Evolutionary conservation across 371 early-diverging fungal genomes (phyloP).

Genomic region (Mortierella sp.): DNA sequence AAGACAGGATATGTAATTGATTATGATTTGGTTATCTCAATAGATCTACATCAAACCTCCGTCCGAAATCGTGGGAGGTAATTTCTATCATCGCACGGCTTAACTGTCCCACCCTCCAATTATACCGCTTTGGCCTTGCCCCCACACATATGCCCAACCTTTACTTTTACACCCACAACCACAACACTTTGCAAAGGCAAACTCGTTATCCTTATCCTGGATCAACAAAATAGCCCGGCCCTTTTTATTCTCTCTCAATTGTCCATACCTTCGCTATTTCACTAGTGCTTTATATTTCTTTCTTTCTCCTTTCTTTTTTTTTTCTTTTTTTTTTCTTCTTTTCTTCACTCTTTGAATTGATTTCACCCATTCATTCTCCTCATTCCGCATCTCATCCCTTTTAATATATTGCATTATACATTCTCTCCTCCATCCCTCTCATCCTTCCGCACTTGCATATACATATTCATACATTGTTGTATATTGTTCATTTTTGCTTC

Average conservation of each 20-base stretch:
- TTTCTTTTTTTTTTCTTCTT: conserved; percentile 15
- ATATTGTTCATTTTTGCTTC: conserved; percentile 7
- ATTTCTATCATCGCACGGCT: conserved; percentile 1
- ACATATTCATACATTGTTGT: background rate
- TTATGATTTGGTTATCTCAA: conserved; percentile 1
- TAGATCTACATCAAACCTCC: background rate
- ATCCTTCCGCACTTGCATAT: background rate
- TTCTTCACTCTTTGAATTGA: background rate
- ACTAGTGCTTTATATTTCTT: conserved; percentile 4
- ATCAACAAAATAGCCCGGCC: background rate
- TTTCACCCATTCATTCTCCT: background rate
- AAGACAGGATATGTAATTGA: conserved; percentile 1
- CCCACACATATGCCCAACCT: conserved; percentile 7
- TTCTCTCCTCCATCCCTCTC: background rate
- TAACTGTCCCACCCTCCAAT: background rate
- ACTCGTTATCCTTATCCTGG: conserved; percentile 1
- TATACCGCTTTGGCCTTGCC: conserved; percentile 9
- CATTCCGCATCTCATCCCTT: conserved; percentile 5
- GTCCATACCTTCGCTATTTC: background rate
- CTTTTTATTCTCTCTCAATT: background rate
- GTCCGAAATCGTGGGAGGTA: conserved; percentile 2
- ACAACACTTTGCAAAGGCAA: background rate
- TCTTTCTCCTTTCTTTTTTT: background rate
- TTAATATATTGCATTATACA: conserved; percentile 4
- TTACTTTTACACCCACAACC: background rate